These are phyloP conservation scores for Parasitella parasitica DNA, from an alignment of 371 early-diverging fungal genomes.

Conservation along the genomic window DNA sequence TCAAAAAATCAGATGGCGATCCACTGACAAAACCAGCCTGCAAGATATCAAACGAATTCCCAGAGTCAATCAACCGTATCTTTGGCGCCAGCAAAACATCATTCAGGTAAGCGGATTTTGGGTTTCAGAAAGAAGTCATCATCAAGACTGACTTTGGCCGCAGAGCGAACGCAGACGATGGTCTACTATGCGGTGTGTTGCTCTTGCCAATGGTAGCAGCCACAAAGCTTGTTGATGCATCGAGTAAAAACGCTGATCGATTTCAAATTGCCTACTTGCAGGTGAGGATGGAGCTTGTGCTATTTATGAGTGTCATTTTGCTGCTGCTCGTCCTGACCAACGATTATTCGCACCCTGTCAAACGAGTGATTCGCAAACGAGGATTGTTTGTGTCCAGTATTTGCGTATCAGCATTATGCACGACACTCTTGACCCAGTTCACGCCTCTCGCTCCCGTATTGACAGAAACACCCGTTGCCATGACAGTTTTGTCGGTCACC, in stretches of 20 bases:
- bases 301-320: slow-evolving; percentile 35
- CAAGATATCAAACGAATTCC: neutral
- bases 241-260: slow-evolving; percentile 9
- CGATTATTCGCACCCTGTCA: slow-evolving; percentile 33
- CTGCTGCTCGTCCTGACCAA: slow-evolving; percentile 28
- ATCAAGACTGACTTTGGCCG: neutral
- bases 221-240: slow-evolving; percentile 34
- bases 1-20: slow-evolving; percentile 9
- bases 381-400: slow-evolving; percentile 43
- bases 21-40: neutral
- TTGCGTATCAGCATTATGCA: slow-evolving; percentile 29
- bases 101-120: slow-evolving; percentile 21
- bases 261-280: slow-evolving; percentile 26
- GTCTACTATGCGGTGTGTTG: slow-evolving; percentile 40
- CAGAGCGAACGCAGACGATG: slow-evolving; percentile 50
- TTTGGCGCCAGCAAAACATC: slow-evolving; percentile 23
- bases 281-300: slow-evolving; percentile 32
- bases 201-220: slow-evolving; percentile 44
- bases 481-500: slow-evolving; percentile 30
- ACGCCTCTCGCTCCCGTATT: slow-evolving; percentile 29
- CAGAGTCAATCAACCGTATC: slow-evolving; percentile 14
- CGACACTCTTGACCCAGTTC: slow-evolving; percentile 24
- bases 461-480: slow-evolving; percentile 18
- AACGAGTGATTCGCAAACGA: slow-evolving; percentile 36
- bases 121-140: too few species aligned